A percentile compares a stretch with the other conserved stretches of the same genome.
These are phyloP conservation scores for Metschnikowia bowlesiae DNA, from an alignment of 805 yeast species.

Conservation along the genomic window DNA sequence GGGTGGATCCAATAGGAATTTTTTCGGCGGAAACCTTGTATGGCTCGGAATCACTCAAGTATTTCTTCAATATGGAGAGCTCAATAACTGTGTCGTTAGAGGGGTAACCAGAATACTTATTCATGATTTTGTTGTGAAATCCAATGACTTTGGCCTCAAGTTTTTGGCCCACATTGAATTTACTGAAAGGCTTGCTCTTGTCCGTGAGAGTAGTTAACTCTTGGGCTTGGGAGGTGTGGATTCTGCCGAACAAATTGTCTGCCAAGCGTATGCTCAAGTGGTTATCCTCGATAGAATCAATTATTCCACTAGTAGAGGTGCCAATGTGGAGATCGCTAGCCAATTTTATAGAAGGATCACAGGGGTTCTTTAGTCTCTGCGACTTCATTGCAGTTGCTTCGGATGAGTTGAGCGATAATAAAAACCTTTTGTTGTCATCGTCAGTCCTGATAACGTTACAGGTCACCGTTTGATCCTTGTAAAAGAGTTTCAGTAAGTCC, in stretches of 20 bases:
- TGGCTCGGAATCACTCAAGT: constrained; percentile 20
- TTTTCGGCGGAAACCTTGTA: constrained; percentile 17
- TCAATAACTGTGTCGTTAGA: constrained; percentile 58
- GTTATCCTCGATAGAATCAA: constrained; percentile 62
- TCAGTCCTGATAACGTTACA: constrained; percentile 66
- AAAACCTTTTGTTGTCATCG: constrained; percentile 64
- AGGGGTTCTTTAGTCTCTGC: constrained; percentile 44
- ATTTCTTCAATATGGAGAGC: constrained; percentile 51
- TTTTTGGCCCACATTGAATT: constrained; percentile 54
- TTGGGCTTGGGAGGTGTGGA: constrained; percentile 71
- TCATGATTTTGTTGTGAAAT: constrained; percentile 64
- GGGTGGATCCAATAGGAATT: constrained; percentile 46
- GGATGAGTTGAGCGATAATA: constrained; percentile 50
- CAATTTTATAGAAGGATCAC: constrained; percentile 48
- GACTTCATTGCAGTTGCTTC: constrained; percentile 10
- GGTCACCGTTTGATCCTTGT: constrained; percentile 64
- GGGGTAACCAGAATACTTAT: constrained; percentile 53
- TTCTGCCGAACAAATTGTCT: constrained; percentile 72
- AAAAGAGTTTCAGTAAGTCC: constrained; percentile 52
- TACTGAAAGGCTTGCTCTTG: constrained; percentile 51
- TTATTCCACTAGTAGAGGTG: constrained; percentile 50
- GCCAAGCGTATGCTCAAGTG: constrained; percentile 75
- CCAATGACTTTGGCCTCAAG: constrained; percentile 70
- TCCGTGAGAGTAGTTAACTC: constrained; percentile 51
- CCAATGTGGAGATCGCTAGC: constrained; percentile 58